These are phyloP conservation scores for Linnemannia schmuckeri DNA, from an alignment of 192 early-diverging fungal genomes.

Conservation along the genomic window DNA sequence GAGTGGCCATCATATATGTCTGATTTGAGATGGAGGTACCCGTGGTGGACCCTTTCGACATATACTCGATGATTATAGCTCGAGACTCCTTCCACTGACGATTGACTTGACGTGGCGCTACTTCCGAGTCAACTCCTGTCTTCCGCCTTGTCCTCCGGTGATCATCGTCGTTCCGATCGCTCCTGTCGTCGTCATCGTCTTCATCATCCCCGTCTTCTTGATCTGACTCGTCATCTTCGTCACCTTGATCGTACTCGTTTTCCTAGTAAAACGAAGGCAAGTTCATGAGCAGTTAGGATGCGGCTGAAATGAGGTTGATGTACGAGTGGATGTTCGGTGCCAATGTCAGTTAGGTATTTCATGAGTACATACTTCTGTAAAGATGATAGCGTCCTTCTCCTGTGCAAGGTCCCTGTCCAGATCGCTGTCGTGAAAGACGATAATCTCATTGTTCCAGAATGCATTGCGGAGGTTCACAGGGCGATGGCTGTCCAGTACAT, in stretches of 20 bases:
- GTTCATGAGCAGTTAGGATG: slow-evolving; percentile 21
- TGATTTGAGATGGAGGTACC: slow-evolving; percentile 81
- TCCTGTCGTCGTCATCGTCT: slow-evolving; percentile 42
- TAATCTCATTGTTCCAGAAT: slow-evolving; percentile 81
- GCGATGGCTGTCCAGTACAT: slow-evolving; percentile 90
- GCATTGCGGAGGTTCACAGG: slow-evolving; percentile 90
- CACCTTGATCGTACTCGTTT: slow-evolving; percentile 53
- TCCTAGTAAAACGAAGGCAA: slow-evolving; percentile 32
- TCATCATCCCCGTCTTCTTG: slow-evolving; percentile 48
- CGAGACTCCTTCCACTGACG: slow-evolving; percentile 55
- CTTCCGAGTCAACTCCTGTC: slow-evolving; percentile 56
- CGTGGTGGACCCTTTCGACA: slow-evolving; percentile 74
- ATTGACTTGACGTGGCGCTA: slow-evolving; percentile 39
- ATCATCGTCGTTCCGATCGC: slow-evolving; percentile 37
- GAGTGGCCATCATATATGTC: slow-evolving; percentile 79
- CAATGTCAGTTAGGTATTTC: not conserved
- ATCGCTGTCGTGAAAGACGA: slow-evolving; percentile 90
- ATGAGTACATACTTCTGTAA: slow-evolving; percentile 65
- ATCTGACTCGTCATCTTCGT: slow-evolving; percentile 46
- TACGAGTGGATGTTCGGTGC: not conserved
- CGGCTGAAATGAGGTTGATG: slow-evolving; percentile 18
- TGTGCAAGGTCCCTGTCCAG: slow-evolving; percentile 75
- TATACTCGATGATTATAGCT: slow-evolving; percentile 79
- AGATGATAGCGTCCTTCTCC: slow-evolving; percentile 77
- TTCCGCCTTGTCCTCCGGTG: slow-evolving; percentile 59